Evolutionary conservation across 345 rosid genomes (phyloP).

Genomic region (Bruguiera sexangula): DNA sequence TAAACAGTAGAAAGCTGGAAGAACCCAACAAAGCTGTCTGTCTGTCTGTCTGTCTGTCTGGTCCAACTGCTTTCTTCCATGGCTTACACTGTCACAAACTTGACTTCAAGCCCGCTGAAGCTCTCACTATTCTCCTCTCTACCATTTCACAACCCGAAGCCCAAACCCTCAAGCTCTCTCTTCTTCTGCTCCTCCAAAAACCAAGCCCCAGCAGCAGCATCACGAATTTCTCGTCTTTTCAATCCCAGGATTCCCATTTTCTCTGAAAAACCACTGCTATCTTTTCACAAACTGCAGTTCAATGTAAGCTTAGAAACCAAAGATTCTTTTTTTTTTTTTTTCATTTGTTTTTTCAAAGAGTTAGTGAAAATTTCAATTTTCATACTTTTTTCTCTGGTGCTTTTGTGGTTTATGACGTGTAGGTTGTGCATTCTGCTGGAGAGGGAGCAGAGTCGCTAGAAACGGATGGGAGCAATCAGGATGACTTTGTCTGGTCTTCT

Average conservation of each 20-base stretch:
- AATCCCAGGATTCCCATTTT: slow-evolving; percentile 26
- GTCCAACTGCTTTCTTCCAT: slow-evolving; percentile 8
- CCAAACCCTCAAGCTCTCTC: slow-evolving; percentile 13
- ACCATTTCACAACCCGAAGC: slow-evolving; percentile 12
- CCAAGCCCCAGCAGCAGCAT: slow-evolving; percentile 12
- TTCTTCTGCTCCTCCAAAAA: slow-evolving; percentile 4
- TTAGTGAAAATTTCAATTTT: neutral
- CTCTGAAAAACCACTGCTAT: slow-evolving; percentile 19
- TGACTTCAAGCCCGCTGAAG: slow-evolving; percentile 21
- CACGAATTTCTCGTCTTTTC: slow-evolving; percentile 6
- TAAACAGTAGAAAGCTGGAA: slow-evolving; percentile 17
- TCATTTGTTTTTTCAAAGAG: neutral
- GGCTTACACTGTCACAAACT: slow-evolving; percentile 30
- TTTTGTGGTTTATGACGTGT: neutral
- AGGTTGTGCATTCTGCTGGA: slow-evolving; percentile 57
- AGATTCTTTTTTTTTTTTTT: slow-evolving; percentile 1
- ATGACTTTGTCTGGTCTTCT: slow-evolving; percentile 79
- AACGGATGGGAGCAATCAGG: slow-evolving; percentile 44
- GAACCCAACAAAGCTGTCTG: neutral
- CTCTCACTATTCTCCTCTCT: slow-evolving; percentile 15
- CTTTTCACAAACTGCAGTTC: slow-evolving; percentile 25
- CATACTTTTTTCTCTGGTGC: slow-evolving; percentile 1
- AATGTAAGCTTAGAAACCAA: slow-evolving; percentile 24
- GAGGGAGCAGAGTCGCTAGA: slow-evolving; percentile 44
- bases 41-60: neutral